These are phyloP conservation scores for Pulicaria dysenterica DNA, from an alignment of 129 eudicot species.

Conservation along the genomic window DNA sequence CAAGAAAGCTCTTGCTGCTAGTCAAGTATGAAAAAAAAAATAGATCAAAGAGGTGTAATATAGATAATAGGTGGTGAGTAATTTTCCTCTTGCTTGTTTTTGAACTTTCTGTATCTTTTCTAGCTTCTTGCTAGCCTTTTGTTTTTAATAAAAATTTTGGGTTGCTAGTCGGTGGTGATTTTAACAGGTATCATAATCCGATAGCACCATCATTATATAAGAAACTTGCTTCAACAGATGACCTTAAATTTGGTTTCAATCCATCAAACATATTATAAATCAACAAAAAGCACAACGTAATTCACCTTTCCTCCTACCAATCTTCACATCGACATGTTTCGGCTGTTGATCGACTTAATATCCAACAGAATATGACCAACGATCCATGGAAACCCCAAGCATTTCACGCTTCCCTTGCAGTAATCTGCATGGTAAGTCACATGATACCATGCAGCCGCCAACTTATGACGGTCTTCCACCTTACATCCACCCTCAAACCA, in stretches of 20 bases:
- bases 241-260: constrained; percentile 15
- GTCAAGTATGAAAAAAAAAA: too few species aligned
- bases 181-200: too few species aligned
- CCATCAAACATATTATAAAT: constrained; percentile 29
- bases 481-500: constrained; percentile 63
- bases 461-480: constrained; percentile 40
- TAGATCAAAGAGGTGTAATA: too few species aligned
- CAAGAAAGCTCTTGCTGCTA: too few species aligned
- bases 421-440: constrained; percentile 74
- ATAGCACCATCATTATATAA: neutral
- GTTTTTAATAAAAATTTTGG: too few species aligned
- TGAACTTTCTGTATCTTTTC: too few species aligned
- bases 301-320: neutral
- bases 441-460: constrained; percentile 93
- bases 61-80: too few species aligned
- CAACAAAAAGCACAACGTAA: constrained; percentile 8
- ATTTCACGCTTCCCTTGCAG: constrained; percentile 43
- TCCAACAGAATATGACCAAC: constrained; percentile 68
- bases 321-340: constrained; percentile 30
- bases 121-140: too few species aligned
- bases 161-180: too few species aligned
- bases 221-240: constrained; percentile 5
- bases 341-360: constrained; percentile 47
- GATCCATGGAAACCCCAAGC: constrained; percentile 88
- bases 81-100: too few species aligned